Evolutionary conservation across 495 filamentous ascomycete genomes (phyloP).

Genomic region (Extremus antarcticus): DNA sequence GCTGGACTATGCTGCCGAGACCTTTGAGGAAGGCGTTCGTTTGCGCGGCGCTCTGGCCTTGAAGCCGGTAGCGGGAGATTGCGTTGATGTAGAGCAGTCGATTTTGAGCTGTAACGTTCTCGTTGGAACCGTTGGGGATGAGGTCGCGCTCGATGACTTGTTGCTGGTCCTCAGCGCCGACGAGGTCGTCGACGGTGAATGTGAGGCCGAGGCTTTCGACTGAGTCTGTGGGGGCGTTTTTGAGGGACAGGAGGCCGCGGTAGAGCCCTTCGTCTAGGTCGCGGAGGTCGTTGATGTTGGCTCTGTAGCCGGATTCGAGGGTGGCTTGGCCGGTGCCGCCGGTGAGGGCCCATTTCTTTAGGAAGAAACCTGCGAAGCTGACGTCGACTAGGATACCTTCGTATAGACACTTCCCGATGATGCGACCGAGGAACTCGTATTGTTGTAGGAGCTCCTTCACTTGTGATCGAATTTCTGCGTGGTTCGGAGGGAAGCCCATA

Average conservation of each 20-base stretch:
- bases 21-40: constrained; percentile 81
- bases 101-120: constrained; percentile 81
- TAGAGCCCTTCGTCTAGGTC: constrained; percentile 93
- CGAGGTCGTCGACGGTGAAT: constrained; percentile 77
- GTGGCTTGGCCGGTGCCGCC: constrained; percentile 50
- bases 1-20: constrained; percentile 77
- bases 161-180: constrained; percentile 32
- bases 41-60: constrained; percentile 63
- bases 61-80: constrained; percentile 75
- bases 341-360: constrained; percentile 83
- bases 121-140: constrained; percentile 61
- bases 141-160: constrained; percentile 60
- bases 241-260: constrained; percentile 76
- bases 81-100: constrained; percentile 87
- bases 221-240: constrained; percentile 69
- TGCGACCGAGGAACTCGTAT: constrained; percentile 85
- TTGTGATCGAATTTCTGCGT: constrained; percentile 43
- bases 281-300: constrained; percentile 83
- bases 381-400: constrained; percentile 95
- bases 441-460: constrained; percentile 55
- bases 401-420: constrained; percentile 95
- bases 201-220: constrained; percentile 73
- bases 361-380: constrained; percentile 87
- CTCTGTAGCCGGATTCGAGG: constrained; percentile 62
- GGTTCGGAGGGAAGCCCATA: constrained; percentile 42